phyloP scores from a whole-genome alignment of 1,284 basidiomycete species.

The Papiliotrema fonsecae region DNA sequence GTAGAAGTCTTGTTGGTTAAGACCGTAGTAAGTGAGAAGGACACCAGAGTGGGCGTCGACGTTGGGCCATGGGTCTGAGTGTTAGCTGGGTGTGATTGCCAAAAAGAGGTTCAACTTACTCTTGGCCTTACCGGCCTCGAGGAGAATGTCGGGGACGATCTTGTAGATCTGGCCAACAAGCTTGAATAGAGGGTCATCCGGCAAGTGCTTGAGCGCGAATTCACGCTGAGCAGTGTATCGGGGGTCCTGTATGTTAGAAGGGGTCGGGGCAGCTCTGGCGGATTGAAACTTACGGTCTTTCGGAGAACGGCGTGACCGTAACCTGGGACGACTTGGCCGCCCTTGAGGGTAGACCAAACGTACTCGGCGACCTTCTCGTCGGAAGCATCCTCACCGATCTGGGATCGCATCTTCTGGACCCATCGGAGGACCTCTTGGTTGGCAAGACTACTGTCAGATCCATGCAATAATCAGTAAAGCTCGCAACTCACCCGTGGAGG shows the following conservation, averaged over 20 bases:
- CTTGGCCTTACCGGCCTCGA: conserved; percentile 91
- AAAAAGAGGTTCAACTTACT: conserved; percentile 57
- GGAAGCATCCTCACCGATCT: conserved; percentile 73
- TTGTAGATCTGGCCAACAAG: conserved; percentile 90
- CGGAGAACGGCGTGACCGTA: conserved; percentile 95
- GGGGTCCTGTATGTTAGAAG: conserved; percentile 58
- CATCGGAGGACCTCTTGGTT: conserved; percentile 91
- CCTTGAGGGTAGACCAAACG: conserved; percentile 86
- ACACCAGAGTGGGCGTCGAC: conserved; percentile 97
- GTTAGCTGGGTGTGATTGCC: background rate
- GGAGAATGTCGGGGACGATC: conserved; percentile 85
- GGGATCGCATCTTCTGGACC: conserved; percentile 81
- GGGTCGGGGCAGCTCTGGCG: background rate
- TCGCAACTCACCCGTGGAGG: conserved; percentile 64
- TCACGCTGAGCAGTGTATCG: conserved; percentile 94
- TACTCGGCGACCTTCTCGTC: conserved; percentile 87
- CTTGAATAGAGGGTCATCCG: conserved; percentile 83
- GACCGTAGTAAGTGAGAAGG: conserved; percentile 71
- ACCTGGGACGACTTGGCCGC: conserved; percentile 86
- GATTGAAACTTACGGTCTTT: conserved; percentile 59
- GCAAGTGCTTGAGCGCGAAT: conserved; percentile 85
- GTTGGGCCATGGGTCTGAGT: conserved; percentile 58
- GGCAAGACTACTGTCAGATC: conserved; percentile 56
- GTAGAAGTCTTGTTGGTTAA: conserved; percentile 87
- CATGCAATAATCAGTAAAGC: background rate